These are phyloP conservation scores for Verticillium nubilum DNA, from an alignment of 2,329 filamentous ascomycete species.

Conservation along the genomic window DNA sequence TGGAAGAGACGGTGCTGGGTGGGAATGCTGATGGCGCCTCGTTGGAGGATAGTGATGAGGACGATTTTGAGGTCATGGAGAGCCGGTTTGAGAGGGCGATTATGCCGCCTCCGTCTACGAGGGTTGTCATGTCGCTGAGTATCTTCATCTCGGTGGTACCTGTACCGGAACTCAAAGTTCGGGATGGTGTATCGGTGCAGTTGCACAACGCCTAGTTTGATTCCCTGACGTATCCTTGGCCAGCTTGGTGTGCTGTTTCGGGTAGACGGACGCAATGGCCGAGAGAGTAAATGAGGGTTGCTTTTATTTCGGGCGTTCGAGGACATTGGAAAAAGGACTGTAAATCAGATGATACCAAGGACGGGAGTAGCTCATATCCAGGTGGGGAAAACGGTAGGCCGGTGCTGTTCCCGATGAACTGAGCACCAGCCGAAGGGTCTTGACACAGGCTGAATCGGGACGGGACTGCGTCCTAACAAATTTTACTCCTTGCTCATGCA, in stretches of 20 bases:
- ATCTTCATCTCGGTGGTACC: conserved; percentile 51
- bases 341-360: not conserved
- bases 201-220: conserved; percentile 26
- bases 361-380: too few species aligned
- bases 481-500: not conserved
- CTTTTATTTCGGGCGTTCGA: not conserved
- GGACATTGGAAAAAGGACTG: not conserved
- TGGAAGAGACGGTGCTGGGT: conserved; percentile 38
- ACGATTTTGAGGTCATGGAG: conserved; percentile 52
- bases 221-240: not conserved
- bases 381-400: too few species aligned
- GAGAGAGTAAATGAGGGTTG: not conserved
- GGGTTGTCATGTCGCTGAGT: conserved; percentile 49
- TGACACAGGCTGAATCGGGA: not conserved
- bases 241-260: too few species aligned
- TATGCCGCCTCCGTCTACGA: conserved; percentile 36
- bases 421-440: not conserved
- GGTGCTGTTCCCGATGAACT: too few species aligned
- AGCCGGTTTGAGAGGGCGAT: conserved; percentile 51
- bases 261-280: not conserved
- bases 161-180: conserved; percentile 49
- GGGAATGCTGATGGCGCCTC: conserved; percentile 14
- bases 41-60: conserved; percentile 16
- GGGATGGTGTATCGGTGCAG: conserved; percentile 41
- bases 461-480: not conserved